Percentiles rank a stretch among this genome's conserved stretches.
phyloP scores from a whole-genome alignment of 345 rosid species.

The Orychophragmus violaceus region DNA sequence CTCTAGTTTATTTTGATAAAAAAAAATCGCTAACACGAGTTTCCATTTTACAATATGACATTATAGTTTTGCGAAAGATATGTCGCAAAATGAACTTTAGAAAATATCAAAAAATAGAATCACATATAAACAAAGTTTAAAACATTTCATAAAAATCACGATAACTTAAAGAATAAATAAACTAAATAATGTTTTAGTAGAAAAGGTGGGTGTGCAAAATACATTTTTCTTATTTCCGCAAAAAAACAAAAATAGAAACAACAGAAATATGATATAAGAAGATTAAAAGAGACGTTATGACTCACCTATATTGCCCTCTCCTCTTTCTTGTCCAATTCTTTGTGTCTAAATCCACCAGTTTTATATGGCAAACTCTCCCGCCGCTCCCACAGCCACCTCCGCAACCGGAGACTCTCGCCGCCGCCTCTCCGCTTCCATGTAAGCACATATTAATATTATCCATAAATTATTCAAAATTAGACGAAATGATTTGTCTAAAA shows the following conservation, averaged over 20 bases:
- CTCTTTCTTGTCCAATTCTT: conserved; percentile 7
- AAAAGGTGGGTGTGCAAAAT: conserved; percentile 18
- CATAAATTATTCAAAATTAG: background rate
- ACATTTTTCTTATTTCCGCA: background rate
- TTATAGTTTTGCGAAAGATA: no score
- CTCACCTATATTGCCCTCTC: conserved; percentile 30
- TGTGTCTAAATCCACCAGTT: conserved; percentile 4
- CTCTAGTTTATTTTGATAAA: no score
- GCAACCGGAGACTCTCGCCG: conserved; percentile 28
- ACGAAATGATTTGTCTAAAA: background rate
- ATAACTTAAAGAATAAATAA: background rate
- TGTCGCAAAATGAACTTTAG: no score
- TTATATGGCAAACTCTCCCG: conserved; percentile 28
- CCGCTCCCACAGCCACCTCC: conserved; percentile 8
- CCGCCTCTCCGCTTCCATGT: conserved; percentile 34
- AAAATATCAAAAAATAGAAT: no score
- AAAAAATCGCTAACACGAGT: no score
- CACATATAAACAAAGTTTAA: no score
- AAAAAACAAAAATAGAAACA: background rate
- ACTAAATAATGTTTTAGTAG: background rate
- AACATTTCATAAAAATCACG: background rate
- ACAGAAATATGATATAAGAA: conserved; percentile 19
- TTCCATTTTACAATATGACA: no score
- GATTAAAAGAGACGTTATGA: conserved; percentile 47
- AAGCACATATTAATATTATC: background rate